These are phyloP conservation scores for Colletotrichum sansevieriae DNA, from an alignment of 2,329 filamentous ascomycete species.

Conservation along the genomic window DNA sequence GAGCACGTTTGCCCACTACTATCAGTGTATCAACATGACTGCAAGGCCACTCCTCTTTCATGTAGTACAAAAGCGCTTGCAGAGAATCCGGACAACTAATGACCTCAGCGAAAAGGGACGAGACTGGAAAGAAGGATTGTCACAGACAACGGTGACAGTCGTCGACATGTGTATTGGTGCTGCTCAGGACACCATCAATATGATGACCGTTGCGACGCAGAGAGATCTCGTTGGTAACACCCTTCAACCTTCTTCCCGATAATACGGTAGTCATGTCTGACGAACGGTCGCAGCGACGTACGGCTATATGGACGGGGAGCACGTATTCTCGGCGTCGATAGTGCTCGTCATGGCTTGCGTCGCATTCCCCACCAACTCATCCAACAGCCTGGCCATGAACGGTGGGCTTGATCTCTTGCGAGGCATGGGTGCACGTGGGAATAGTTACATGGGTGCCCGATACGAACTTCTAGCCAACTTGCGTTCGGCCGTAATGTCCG, in stretches of 20 bases:
- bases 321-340: conserved; percentile 50
- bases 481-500: conserved; percentile 45
- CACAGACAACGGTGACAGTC: conserved; percentile 49
- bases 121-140: conserved; percentile 45
- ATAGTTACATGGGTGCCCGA: conserved; percentile 59
- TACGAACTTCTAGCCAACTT: conserved; percentile 51
- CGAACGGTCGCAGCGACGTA: conserved; percentile 46
- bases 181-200: conserved; percentile 47
- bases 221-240: conserved; percentile 61
- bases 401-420: conserved; percentile 60
- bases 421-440: conserved; percentile 65
- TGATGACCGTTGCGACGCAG: conserved; percentile 43
- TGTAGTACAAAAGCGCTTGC: conserved; percentile 47
- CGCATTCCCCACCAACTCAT: conserved; percentile 60
- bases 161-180: conserved; percentile 52
- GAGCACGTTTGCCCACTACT: conserved; percentile 49
- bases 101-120: conserved; percentile 31
- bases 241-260: not conserved
- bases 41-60: conserved; percentile 49
- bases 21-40: conserved; percentile 53
- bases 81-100: conserved; percentile 39
- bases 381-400: conserved; percentile 60
- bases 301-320: conserved; percentile 51
- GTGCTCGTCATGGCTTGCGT: conserved; percentile 53
- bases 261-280: not conserved